Percentiles rank a stretch among this genome's conserved stretches.
phyloP scores from a whole-genome alignment of 805 yeast genomes.

The Naumovozyma dairenensis region DNA sequence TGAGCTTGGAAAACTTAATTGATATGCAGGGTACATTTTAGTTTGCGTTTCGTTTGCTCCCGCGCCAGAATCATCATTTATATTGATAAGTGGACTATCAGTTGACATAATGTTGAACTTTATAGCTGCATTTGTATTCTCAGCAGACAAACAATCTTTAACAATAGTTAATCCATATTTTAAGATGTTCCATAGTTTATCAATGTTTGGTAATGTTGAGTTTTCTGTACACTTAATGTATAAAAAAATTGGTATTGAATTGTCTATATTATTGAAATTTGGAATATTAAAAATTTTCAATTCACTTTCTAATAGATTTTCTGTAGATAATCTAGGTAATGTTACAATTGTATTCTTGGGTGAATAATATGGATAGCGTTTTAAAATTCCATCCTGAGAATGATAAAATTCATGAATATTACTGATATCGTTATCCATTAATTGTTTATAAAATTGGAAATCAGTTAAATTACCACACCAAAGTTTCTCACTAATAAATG shows the following conservation, averaged over 20 bases:
- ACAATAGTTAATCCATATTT: conserved; percentile 14
- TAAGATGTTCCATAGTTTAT: conserved; percentile 18
- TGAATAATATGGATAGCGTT: conserved; percentile 36
- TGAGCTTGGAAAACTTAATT: conserved; percentile 69
- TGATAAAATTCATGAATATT: conserved; percentile 3
- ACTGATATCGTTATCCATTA: conserved; percentile 3
- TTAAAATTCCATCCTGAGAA: conserved; percentile 1
- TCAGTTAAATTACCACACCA: conserved; percentile 85
- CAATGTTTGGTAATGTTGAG: conserved; percentile 41
- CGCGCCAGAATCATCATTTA: conserved; percentile 3
- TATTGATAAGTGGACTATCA: too few species aligned
- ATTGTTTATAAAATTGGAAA: conserved; percentile 34
- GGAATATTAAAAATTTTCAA: conserved; percentile 39
- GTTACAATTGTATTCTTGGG: conserved; percentile 42
- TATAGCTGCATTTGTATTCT: too few species aligned
- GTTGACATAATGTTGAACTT: too few species aligned
- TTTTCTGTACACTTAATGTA: conserved; percentile 53
- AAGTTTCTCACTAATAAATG: conserved; percentile 40
- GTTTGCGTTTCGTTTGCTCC: not conserved
- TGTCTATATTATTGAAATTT: conserved; percentile 28
- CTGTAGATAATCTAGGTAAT: conserved; percentile 25
- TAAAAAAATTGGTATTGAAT: conserved; percentile 34
- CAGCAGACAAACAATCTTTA: too few species aligned
- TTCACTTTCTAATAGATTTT: conserved; percentile 13
- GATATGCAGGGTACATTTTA: not conserved